Evolutionary conservation across 164 flowering plant genomes (phyloP).

Genomic region (Malania oleifera): DNA sequence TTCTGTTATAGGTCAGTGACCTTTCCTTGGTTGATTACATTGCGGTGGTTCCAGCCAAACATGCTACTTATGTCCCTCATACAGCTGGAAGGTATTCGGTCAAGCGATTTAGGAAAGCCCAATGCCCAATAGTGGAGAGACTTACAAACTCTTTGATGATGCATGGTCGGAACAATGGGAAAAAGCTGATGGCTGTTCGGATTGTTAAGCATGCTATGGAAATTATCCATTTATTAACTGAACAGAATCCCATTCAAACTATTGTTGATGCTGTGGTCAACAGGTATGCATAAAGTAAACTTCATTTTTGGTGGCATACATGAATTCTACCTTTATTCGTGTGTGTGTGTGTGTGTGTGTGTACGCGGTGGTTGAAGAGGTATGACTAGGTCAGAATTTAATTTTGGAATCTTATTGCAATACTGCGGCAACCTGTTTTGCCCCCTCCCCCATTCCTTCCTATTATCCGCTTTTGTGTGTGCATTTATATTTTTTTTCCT

Average conservation of each 20-base stretch:
- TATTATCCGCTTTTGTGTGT: not conserved
- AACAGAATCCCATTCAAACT: constrained; percentile 45
- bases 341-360: too few species aligned
- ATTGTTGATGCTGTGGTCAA: constrained; percentile 49
- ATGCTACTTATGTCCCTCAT: constrained; percentile 48
- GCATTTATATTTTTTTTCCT: not conserved
- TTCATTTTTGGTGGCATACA: too few species aligned
- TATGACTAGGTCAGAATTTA: too few species aligned
- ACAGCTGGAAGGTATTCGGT: constrained; percentile 50
- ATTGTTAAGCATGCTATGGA: constrained; percentile 49
- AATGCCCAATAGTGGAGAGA: constrained; percentile 43
- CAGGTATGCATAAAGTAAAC: constrained; percentile 23
- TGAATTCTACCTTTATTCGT: too few species aligned
- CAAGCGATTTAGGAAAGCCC: constrained; percentile 40
- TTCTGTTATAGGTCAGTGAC: constrained; percentile 35
- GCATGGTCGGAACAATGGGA: constrained; percentile 51
- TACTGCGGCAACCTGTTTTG: too few species aligned
- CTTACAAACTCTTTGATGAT: constrained; percentile 54
- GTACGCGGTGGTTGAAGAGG: too few species aligned
- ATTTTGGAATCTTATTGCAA: too few species aligned
- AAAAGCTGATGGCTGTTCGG: constrained; percentile 39
- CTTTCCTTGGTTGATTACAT: constrained; percentile 35
- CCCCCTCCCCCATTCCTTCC: too few species aligned
- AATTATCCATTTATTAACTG: constrained; percentile 45
- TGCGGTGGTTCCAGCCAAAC: constrained; percentile 24